Evolutionary conservation across 805 yeast species (phyloP), one percentile per base, ranked within the genome.

Genomic region (Komagataella pastoris): DNA sequence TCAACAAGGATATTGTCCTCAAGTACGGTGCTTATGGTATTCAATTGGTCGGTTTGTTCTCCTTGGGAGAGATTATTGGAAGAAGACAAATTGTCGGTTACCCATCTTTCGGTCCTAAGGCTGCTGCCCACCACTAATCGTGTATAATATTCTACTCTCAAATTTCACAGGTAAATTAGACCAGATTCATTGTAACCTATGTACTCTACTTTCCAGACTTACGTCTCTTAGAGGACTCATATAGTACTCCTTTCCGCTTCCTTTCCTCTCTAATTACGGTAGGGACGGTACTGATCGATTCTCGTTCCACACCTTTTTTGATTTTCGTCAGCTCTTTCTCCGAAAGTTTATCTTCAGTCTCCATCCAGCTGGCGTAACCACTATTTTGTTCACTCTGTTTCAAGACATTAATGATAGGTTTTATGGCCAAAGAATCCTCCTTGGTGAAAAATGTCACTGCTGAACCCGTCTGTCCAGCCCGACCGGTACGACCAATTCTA

Each of bases 401-500:
- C 96, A 93, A 91, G 14, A 93, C 98, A 62, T 90, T 93, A 24
- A 91, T 78, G 47, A 93, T 86, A 7, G 93, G 85, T 63, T 86
- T 85, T 47, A 93, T 76, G 2, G 85, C 79, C 52, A 76, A 65
- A 3, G 77, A 67, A 63, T 93, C 99, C 56, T 88, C 95, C 63
- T 89, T 90, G 23, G 99, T 91, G 70, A 86, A 93, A 57, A 90
- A 83, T 0, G 99, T 93, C 17, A 93, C 79, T 0, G 98, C 97
- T 58, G 76, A 76, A 53, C 99, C 99, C 7, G 69, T 61, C 54
- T 85, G 80, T 1, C 96, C 96, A 51, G 88, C 96, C 75, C 99
- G 83, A 58, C 99, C 99, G 2, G 99, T 91, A 74, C 99, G 85
- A 67, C 99, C 99, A 60, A 93, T 88, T 70, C 99, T 80, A 67